These are phyloP conservation scores for Talaromyces thailandensis DNA, from an alignment of 495 filamentous ascomycete genomes.

Conservation along the genomic window DNA sequence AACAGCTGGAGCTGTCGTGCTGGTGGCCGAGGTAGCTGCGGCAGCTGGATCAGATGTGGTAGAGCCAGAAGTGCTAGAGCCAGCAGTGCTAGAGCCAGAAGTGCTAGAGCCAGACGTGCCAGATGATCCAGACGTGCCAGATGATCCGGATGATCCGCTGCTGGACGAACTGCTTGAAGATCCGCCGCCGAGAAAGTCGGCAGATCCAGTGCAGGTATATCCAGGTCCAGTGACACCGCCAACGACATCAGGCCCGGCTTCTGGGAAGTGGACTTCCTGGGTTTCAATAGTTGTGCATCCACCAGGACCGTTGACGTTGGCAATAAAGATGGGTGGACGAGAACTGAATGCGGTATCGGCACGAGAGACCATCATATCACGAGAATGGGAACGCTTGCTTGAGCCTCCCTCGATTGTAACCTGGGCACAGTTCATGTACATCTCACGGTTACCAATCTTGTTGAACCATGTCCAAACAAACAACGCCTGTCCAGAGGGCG, in stretches of 20 bases:
- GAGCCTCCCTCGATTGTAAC: conserved; percentile 52
- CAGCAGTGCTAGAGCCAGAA: background rate
- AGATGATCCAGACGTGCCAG: conserved; percentile 13
- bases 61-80: background rate
- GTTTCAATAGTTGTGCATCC: conserved; percentile 41
- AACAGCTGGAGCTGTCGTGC: background rate
- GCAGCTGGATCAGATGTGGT: background rate
- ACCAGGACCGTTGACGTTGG: conserved; percentile 55
- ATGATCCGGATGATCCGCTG: conserved; percentile 9
- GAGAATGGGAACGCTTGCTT: conserved; percentile 19
- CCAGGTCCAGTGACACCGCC: conserved; percentile 24
- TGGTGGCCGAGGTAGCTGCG: background rate
- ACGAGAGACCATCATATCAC: conserved; percentile 9
- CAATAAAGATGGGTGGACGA: conserved; percentile 65
- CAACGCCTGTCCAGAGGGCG: conserved; percentile 44
- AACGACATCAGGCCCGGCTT: conserved; percentile 56
- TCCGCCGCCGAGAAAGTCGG: conserved; percentile 15
- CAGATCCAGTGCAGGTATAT: conserved; percentile 20
- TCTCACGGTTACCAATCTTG: conserved; percentile 77
- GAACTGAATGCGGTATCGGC: conserved; percentile 37
- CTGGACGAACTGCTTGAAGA: conserved; percentile 11
- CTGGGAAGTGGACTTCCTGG: conserved; percentile 50
- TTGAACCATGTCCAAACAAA: conserved; percentile 92
- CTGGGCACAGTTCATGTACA: conserved; percentile 92
- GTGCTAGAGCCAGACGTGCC: too few species aligned